Evolutionary conservation across 2,329 filamentous ascomycete genomes (phyloP).

Genomic region (Aspergillus melleus): DNA sequence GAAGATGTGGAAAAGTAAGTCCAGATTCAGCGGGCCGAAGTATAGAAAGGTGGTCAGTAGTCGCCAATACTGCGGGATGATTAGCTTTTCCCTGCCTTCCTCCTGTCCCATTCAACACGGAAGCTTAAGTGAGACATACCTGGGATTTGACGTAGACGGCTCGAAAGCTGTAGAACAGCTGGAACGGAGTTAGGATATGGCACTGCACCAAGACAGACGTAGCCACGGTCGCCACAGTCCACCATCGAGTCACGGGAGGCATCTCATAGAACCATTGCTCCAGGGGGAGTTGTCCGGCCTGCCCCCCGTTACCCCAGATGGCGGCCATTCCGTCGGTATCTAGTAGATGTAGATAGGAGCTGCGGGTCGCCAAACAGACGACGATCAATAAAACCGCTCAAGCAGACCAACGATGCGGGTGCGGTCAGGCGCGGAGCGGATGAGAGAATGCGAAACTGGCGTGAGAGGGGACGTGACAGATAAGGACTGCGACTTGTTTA

Average conservation of each 20-base stretch:
- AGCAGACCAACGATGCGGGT: background rate
- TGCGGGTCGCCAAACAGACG: background rate
- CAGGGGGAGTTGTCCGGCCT: slow-evolving; percentile 68
- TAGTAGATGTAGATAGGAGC: background rate
- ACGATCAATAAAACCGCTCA: background rate
- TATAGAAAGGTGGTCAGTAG: slow-evolving; percentile 96
- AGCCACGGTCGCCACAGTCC: slow-evolving; percentile 88
- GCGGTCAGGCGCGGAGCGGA: background rate
- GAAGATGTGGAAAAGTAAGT: slow-evolving; percentile 96
- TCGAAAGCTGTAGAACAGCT: slow-evolving; percentile 94
- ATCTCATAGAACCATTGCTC: slow-evolving; percentile 99
- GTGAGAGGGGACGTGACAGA: background rate
- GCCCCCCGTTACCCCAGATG: slow-evolving; percentile 46
- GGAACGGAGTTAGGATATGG: slow-evolving; percentile 86
- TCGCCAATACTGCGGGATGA: slow-evolving; percentile 76
- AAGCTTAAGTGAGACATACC: slow-evolving; percentile 56
- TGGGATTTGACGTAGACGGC: slow-evolving; percentile 90
- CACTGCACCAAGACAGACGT: slow-evolving; percentile 91
- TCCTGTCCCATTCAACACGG: background rate
- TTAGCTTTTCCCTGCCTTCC: slow-evolving; percentile 7
- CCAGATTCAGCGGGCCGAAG: slow-evolving; percentile 90
- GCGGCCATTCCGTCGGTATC: slow-evolving; percentile 39
- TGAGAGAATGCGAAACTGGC: background rate
- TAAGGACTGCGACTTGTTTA: background rate
- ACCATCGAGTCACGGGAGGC: slow-evolving; percentile 93